These are phyloP conservation scores for Cercospora janseana DNA, from an alignment of 2,329 filamentous ascomycete genomes.

Conservation along the genomic window DNA sequence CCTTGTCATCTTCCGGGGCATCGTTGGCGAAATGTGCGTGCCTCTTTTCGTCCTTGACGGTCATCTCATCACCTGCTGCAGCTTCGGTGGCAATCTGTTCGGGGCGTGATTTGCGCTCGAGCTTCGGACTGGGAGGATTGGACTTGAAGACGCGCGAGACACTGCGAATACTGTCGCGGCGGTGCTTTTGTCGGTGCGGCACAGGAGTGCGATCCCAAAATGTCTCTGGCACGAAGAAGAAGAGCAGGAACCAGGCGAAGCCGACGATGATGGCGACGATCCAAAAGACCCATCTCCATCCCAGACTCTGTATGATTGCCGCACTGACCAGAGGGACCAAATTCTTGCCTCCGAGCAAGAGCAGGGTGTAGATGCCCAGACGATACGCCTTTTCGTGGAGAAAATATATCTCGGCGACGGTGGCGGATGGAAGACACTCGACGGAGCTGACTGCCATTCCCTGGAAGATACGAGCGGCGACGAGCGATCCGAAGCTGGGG, in stretches of 20 bases:
- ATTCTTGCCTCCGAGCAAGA: constrained; percentile 82
- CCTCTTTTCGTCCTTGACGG: neutral
- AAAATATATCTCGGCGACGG: constrained; percentile 95
- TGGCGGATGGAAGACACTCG: constrained; percentile 88
- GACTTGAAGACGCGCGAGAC: constrained; percentile 20
- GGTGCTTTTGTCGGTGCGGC: constrained; percentile 39
- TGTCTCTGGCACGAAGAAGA: constrained; percentile 89
- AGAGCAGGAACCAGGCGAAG: constrained; percentile 68
- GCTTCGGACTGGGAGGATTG: constrained; percentile 15
- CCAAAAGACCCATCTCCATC: constrained; percentile 66
- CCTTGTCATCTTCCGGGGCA: constrained; percentile 16
- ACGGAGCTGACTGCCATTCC: constrained; percentile 86
- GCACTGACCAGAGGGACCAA: constrained; percentile 83
- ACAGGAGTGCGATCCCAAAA: constrained; percentile 87
- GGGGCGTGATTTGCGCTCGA: constrained; percentile 24
- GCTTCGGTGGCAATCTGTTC: neutral
- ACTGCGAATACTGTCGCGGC: constrained; percentile 25
- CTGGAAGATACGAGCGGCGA: constrained; percentile 80
- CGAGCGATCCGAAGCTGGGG: constrained; percentile 73
- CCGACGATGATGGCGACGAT: constrained; percentile 78
- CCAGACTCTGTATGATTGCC: constrained; percentile 70
- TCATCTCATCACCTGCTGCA: constrained; percentile 16
- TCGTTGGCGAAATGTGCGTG: constrained; percentile 24
- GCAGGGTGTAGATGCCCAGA: constrained; percentile 86
- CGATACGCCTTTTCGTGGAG: constrained; percentile 90